Evolutionary conservation across 2,329 filamentous ascomycete species (phyloP).

Genomic region (Uncinocarpus reesii): DNA sequence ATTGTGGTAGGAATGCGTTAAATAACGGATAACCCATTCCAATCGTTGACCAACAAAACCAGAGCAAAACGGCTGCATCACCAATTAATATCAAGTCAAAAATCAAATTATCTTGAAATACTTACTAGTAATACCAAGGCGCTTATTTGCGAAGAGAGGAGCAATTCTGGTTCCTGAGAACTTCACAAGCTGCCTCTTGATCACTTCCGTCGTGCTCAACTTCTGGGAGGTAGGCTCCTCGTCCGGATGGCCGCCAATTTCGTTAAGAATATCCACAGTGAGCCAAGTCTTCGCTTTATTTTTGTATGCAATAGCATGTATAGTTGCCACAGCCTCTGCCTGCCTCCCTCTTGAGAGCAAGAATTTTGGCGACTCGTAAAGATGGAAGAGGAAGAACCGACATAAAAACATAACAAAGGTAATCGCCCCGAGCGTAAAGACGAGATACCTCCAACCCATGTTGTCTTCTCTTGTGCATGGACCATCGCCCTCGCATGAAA

Average conservation of each 20-base stretch:
- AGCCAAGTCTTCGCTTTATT: slow-evolving; percentile 64
- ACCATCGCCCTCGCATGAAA: slow-evolving; percentile 40
- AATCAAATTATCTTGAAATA: slow-evolving; percentile 2
- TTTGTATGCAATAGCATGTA: slow-evolving; percentile 65
- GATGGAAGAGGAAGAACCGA: slow-evolving; percentile 69
- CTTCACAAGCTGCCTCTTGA: slow-evolving; percentile 51
- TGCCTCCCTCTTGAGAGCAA: slow-evolving; percentile 67
- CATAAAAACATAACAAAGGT: slow-evolving; percentile 68
- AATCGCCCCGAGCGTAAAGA: slow-evolving; percentile 58
- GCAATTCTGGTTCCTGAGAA: slow-evolving; percentile 59
- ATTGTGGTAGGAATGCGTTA: slow-evolving; percentile 83
- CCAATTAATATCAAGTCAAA: too few species aligned
- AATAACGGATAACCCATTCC: slow-evolving; percentile 82
- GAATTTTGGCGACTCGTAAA: slow-evolving; percentile 80
- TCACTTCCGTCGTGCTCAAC: slow-evolving; percentile 39
- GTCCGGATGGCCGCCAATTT: slow-evolving; percentile 40
- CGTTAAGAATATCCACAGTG: slow-evolving; percentile 56
- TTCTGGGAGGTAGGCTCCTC: slow-evolving; percentile 34
- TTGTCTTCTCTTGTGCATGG: slow-evolving; percentile 45
- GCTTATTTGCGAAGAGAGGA: slow-evolving; percentile 49
- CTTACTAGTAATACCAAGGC: slow-evolving; percentile 40
- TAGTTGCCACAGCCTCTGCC: slow-evolving; percentile 65
- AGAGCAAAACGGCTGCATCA: slow-evolving; percentile 44
- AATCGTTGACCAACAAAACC: slow-evolving; percentile 74
- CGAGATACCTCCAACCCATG: slow-evolving; percentile 64